Conservation (phyloP, 1,284 basidiomycete genomes). For the Ganoderma multipileum region DNA sequence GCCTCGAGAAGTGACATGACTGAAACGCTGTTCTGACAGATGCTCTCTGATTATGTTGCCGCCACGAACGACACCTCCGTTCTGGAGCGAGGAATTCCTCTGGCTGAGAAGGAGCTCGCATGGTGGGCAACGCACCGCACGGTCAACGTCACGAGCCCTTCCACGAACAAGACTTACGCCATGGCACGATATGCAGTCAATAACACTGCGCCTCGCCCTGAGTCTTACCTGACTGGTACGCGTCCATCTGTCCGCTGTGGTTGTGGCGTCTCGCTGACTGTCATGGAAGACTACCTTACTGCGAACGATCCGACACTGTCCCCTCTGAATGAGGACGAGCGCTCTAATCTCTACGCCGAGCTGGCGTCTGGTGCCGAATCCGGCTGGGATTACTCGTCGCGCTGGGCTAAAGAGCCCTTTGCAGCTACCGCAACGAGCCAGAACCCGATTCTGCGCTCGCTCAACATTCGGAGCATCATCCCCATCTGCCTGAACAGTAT, state of each 20-base stretch:
- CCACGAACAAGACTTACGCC: conserved; percentile 67
- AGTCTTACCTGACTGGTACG: conserved; percentile 71
- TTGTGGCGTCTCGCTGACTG: conserved; percentile 18
- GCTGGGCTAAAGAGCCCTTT: conserved; percentile 57
- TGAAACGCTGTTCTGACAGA: conserved; percentile 44
- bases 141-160: conserved; percentile 76
- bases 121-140: conserved; percentile 88
- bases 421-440: conserved; percentile 45
- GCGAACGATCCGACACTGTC: conserved; percentile 66
- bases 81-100: conserved; percentile 67
- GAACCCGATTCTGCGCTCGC: conserved; percentile 66
- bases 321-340: conserved; percentile 65
- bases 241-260: conserved; percentile 11
- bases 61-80: conserved; percentile 67
- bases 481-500: conserved; percentile 88
- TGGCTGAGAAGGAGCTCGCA: conserved; percentile 75
- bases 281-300: conserved; percentile 74
- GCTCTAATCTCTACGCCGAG: conserved; percentile 83
- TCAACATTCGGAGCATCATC: conserved; percentile 76
- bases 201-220: conserved; percentile 90
- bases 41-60: conserved; percentile 72
- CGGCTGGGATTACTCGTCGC: conserved; percentile 62
- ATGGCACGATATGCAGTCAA: conserved; percentile 80
- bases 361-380: conserved; percentile 89
- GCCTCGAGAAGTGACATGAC: neutral